Base-by-base conservation (phyloP, 495 filamentous ascomycete species). In the Daldinia childiae region DNA sequence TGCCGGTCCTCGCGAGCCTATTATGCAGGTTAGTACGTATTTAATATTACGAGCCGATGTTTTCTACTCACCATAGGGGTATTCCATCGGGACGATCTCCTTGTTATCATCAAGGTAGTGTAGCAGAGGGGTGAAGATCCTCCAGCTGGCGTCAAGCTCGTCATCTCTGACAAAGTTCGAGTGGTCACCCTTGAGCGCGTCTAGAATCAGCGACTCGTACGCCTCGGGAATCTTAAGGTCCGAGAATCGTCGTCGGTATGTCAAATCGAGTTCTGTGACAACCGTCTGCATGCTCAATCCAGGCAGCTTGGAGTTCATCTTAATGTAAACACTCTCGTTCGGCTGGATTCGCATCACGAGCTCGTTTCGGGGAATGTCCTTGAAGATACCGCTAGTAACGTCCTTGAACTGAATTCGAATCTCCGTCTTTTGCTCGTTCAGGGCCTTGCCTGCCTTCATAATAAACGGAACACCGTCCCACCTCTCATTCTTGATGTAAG, bases 401-500 rank as follows among this genome's bases (percentile, higher is more conserved):
- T 99, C 96, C 83, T 94, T 95, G 89, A 97, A 99, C 80, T 99
- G 96, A 68, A 99, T 98, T 74, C 96, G 93, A 72, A 99, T 95
- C 83, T 99, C 96, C 34, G 96, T 98, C 90, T 99, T 99, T 80
- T 99, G 96, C 87, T 99, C 96, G 81, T 99, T 99, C 55, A 99
- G 84, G 60, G 95, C 95, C 86, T 99, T 99, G 67, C 96, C 96
- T 41, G 96, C 96, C 89, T 99, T 99, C 82, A 99, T 86, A 81
- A 99, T 99, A 85, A 98, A 99, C 43, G 96, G 96, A 57, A 99
- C 96, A 63, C 96, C 96, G 72, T 99, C 96, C 96, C 96, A 99
- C 74, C 96, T 87, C 88, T 99, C 96, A 78, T 99, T 99, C 89
- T 98, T 98, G 83, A 99, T 98, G 82, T 93, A 97, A 24, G 93